Evolutionary conservation across 306 rosid species (phyloP).

Genomic region (Lathyrus oleraceus): DNA sequence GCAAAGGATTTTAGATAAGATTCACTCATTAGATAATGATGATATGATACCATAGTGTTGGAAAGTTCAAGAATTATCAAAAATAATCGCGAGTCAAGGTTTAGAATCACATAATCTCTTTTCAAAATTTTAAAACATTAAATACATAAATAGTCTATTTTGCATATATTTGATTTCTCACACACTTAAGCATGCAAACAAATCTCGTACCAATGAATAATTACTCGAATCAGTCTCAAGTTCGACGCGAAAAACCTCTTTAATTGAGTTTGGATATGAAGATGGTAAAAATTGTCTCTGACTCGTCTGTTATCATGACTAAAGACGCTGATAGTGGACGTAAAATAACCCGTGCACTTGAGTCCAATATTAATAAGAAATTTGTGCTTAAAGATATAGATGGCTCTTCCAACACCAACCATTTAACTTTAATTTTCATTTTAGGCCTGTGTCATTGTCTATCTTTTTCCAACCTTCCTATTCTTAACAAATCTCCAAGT

Average conservation of each 20-base stretch:
- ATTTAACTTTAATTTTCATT: conserved; percentile 29
- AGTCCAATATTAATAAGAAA: neutral
- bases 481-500: conserved; percentile 7
- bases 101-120: neutral
- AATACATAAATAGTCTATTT: too few species aligned
- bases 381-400: conserved; percentile 25
- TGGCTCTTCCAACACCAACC: conserved; percentile 33
- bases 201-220: too few species aligned
- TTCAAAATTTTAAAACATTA: too few species aligned
- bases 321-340: too few species aligned
- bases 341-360: too few species aligned
- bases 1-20: conserved; percentile 41
- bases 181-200: too few species aligned
- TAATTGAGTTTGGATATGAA: too few species aligned
- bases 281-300: too few species aligned
- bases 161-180: too few species aligned
- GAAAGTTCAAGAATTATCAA: neutral
- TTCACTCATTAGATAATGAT: conserved; percentile 30
- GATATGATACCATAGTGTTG: conserved; percentile 32
- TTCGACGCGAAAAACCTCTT: too few species aligned
- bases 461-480: conserved; percentile 27
- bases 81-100: neutral
- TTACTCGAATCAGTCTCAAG: too few species aligned
- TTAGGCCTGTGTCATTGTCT: conserved; percentile 34
- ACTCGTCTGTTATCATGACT: too few species aligned